Evolutionary conservation across 2,329 filamentous ascomycete species (phyloP).

Genomic region (Microcyclosporella mali): DNA sequence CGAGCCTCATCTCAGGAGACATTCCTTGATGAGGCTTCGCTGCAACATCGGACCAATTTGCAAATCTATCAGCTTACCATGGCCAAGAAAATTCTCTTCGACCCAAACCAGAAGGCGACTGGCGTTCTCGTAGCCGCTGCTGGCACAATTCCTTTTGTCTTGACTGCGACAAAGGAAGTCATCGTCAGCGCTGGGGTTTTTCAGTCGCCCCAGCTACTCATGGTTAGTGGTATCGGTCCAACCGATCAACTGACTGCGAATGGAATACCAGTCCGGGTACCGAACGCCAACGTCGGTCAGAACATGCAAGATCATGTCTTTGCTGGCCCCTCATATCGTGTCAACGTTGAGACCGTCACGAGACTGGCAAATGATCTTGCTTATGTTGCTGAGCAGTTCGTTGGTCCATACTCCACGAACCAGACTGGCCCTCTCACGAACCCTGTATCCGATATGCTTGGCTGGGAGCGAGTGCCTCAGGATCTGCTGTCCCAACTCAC

Average conservation of each 20-base stretch:
- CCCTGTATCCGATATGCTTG: slow-evolving; percentile 14
- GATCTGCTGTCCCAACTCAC: slow-evolving; percentile 5
- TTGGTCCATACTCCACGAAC: slow-evolving; percentile 11
- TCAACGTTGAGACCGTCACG: slow-evolving; percentile 20
- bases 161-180: slow-evolving; percentile 36
- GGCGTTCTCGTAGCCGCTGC: slow-evolving; percentile 14
- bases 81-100: slow-evolving; percentile 26
- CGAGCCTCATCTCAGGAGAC: slow-evolving; percentile 21
- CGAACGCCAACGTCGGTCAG: slow-evolving; percentile 57
- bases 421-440: slow-evolving; percentile 13
- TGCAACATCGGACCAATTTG: slow-evolving; percentile 23
- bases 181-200: slow-evolving; percentile 51
- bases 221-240: slow-evolving; percentile 58
- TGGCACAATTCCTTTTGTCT: slow-evolving; percentile 6
- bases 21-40: slow-evolving; percentile 25
- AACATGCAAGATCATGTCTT: slow-evolving; percentile 56
- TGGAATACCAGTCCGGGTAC: slow-evolving; percentile 48
- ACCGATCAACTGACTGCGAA: slow-evolving; percentile 42
- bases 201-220: slow-evolving; percentile 59
- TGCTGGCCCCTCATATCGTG: slow-evolving; percentile 30
- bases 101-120: slow-evolving; percentile 24
- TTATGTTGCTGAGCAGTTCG: slow-evolving; percentile 9
- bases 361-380: slow-evolving; percentile 13
- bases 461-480: slow-evolving; percentile 19
- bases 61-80: slow-evolving; percentile 29